phyloP scores from a whole-genome alignment of 495 filamentous ascomycete species.

The Tuber umbilicatum region DNA sequence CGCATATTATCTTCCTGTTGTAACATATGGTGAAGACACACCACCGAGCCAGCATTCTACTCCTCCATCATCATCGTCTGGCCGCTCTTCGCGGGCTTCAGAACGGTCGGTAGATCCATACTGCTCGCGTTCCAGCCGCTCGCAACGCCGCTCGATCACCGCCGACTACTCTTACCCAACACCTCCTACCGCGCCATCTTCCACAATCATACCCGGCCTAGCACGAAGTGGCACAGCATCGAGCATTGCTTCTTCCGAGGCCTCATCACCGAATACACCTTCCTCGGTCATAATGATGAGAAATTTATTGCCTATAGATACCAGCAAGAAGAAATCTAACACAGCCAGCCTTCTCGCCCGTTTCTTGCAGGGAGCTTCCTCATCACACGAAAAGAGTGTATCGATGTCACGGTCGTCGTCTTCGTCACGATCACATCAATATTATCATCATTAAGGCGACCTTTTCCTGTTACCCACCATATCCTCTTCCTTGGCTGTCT shows the following conservation, averaged over 20 bases:
- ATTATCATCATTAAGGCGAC: conserved; percentile 19
- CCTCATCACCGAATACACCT: conserved; percentile 31
- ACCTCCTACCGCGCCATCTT: conserved; percentile 35
- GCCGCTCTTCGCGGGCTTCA: conserved; percentile 39
- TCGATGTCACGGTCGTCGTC: conserved; percentile 31
- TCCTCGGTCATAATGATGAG: conserved; percentile 30
- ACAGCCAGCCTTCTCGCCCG: conserved; percentile 35
- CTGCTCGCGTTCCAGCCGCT: conserved; percentile 15
- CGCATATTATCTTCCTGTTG: conserved; percentile 30
- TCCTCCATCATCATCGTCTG: conserved; percentile 24
- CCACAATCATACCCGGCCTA: conserved; percentile 30
- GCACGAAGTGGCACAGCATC: conserved; percentile 36
- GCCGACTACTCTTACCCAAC: conserved; percentile 35
- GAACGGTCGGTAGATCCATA: conserved; percentile 32
- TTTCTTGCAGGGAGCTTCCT: conserved; percentile 32
- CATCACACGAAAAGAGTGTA: conserved; percentile 20
- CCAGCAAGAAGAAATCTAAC: conserved; percentile 35
- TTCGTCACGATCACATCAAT: conserved; percentile 23
- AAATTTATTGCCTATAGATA: conserved; percentile 29
- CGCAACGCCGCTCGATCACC: conserved; percentile 29
- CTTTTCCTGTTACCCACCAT: conserved; percentile 11
- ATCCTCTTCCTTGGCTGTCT: conserved; percentile 10
- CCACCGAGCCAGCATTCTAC: conserved; percentile 31
- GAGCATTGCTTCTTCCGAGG: conserved; percentile 35
- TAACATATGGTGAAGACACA: conserved; percentile 22